Evolutionary conservation across 2,329 filamentous ascomycete species (phyloP).

Genomic region (Colletotrichum simmondsii): DNA sequence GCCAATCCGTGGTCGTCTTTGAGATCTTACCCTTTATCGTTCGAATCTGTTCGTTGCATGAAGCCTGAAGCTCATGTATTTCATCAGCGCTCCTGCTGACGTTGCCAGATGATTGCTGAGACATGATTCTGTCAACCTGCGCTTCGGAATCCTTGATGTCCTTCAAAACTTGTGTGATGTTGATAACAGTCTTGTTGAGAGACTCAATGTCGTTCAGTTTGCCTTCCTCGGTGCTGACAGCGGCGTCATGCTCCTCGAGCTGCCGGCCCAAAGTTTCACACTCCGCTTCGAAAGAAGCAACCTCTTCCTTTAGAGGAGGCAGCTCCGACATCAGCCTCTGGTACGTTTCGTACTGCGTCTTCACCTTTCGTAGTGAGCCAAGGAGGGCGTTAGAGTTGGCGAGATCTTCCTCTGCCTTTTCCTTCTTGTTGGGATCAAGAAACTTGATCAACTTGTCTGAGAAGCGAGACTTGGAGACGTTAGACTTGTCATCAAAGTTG

Average conservation of each 20-base stretch:
- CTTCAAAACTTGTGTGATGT: conserved; percentile 76
- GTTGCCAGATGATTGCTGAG: conserved; percentile 78
- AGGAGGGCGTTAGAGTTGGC: conserved; percentile 61
- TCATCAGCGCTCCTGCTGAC: conserved; percentile 80
- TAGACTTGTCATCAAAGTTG: conserved; percentile 70
- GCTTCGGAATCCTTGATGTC: conserved; percentile 78
- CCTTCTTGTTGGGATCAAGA: conserved; percentile 70
- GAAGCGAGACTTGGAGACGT: conserved; percentile 69
- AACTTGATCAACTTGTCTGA: conserved; percentile 74
- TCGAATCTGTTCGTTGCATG: conserved; percentile 74
- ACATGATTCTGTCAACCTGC: conserved; percentile 80
- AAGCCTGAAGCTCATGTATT: conserved; percentile 81
- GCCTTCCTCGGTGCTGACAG: conserved; percentile 72
- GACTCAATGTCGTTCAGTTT: conserved; percentile 79
- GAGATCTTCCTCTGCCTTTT: conserved; percentile 71
- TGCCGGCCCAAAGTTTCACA: conserved; percentile 68
- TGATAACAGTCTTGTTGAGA: conserved; percentile 79
- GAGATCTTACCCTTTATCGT: conserved; percentile 70
- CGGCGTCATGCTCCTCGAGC: conserved; percentile 75
- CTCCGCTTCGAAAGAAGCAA: conserved; percentile 70
- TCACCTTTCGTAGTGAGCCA: conserved; percentile 69
- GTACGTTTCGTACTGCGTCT: conserved; percentile 79
- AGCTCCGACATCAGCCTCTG: conserved; percentile 77
- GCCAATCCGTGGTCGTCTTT: conserved; percentile 76
- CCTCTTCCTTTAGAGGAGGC: conserved; percentile 73